These are phyloP conservation scores for Trichophyton simii DNA, from an alignment of 2,329 filamentous ascomycete species.

Conservation along the genomic window DNA sequence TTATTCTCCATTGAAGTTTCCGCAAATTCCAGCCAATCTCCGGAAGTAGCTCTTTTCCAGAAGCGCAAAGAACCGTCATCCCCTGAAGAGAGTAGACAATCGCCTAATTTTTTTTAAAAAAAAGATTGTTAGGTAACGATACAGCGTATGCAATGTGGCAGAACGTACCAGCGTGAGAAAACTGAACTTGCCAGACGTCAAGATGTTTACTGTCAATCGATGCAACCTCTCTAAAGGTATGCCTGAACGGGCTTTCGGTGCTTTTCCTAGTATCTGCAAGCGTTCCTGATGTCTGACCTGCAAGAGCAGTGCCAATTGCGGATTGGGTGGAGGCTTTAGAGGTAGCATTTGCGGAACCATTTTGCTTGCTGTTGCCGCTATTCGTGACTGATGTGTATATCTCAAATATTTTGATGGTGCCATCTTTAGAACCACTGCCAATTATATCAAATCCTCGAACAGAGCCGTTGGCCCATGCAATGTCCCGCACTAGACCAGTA, in stretches of 20 bases:
- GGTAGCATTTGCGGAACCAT: constrained; percentile 17
- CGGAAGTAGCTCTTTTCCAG: constrained; percentile 32
- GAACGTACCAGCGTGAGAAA: constrained; percentile 31
- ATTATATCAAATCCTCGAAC: constrained; percentile 82
- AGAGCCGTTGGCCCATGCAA: constrained; percentile 86
- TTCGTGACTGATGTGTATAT: constrained; percentile 28
- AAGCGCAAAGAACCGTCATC: constrained; percentile 33
- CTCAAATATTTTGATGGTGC: constrained; percentile 77
- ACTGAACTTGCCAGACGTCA: constrained; percentile 36
- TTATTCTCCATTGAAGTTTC: constrained; percentile 23
- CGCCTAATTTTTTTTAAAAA: constrained; percentile 19
- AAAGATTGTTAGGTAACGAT: neutral
- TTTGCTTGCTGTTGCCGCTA: constrained; percentile 18
- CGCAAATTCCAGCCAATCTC: constrained; percentile 35
- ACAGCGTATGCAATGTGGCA: neutral
- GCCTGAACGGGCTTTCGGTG: constrained; percentile 29
- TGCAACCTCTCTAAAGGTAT: constrained; percentile 31
- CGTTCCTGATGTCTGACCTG: constrained; percentile 18
- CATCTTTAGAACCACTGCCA: constrained; percentile 87
- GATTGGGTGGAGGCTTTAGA: constrained; percentile 24
- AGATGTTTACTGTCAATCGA: constrained; percentile 33
- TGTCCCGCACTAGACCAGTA: constrained; percentile 65
- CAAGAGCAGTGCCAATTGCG: constrained; percentile 32
- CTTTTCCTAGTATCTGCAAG: constrained; percentile 23
- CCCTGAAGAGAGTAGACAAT: constrained; percentile 33